Evolutionary conservation across 768 basidiomycete species (phyloP).

Genomic region (Rhodotorula taiwanensis): DNA sequence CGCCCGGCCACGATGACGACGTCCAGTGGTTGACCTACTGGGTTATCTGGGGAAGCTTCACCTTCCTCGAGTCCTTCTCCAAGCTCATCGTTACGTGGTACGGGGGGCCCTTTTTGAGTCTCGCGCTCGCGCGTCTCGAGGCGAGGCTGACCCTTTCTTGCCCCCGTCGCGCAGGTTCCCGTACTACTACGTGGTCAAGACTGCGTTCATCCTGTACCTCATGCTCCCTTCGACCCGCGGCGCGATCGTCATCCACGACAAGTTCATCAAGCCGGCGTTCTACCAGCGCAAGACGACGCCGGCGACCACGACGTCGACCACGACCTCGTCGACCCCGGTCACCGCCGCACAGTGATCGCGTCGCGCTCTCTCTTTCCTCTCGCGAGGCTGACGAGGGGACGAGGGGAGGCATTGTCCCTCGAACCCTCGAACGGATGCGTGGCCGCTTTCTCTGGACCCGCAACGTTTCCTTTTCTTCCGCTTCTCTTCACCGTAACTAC

Average conservation of each 20-base stretch:
- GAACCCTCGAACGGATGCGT: too few relatives aligned
- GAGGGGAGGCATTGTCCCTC: too few relatives aligned
- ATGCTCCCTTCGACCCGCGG: conserved; percentile 55
- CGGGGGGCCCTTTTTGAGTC: too few relatives aligned
- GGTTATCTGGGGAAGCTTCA: conserved; percentile 86
- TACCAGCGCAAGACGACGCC: conserved; percentile 11
- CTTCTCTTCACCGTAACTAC: too few relatives aligned
- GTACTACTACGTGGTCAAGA: conserved; percentile 48
- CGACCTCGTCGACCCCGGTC: conserved; percentile 1
- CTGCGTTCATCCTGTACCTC: conserved; percentile 46
- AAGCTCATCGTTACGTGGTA: conserved; percentile 76
- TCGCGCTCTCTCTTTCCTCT: background rate
- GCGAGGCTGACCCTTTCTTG: background rate
- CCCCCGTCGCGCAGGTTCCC: conserved; percentile 43
- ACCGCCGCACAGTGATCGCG: background rate
- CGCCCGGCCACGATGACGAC: conserved; percentile 62
- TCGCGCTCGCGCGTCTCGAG: too few relatives aligned
- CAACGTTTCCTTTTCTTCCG: too few relatives aligned
- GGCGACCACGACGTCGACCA: too few relatives aligned
- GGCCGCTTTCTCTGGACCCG: too few relatives aligned
- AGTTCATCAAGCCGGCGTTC: conserved; percentile 72
- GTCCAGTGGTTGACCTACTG: conserved; percentile 98
- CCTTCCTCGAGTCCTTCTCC: conserved; percentile 78
- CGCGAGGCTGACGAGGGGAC: too few relatives aligned
- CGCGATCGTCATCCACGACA: conserved; percentile 71